Conservation (phyloP, 2,329 filamentous ascomycete species). For the Stylonectria norvegica region DNA sequence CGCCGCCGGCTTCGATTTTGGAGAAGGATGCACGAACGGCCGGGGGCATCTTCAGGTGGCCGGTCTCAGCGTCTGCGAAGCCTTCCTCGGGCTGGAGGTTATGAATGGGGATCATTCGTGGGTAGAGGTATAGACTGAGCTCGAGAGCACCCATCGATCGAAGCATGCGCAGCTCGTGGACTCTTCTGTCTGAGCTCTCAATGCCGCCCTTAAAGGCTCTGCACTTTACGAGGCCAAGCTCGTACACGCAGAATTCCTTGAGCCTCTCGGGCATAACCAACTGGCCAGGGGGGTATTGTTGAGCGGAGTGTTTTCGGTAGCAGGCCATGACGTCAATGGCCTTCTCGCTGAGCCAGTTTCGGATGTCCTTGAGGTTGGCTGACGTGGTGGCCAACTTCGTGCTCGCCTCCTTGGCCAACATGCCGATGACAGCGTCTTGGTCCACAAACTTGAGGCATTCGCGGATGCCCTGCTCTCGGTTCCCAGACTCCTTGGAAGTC, state of each 20-base stretch:
- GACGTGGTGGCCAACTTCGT: constrained; percentile 72
- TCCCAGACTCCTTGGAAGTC: constrained; percentile 39
- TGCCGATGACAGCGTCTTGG: constrained; percentile 84
- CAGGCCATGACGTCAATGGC: constrained; percentile 87
- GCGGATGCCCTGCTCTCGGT: constrained; percentile 55
- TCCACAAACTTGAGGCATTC: constrained; percentile 92
- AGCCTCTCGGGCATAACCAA: constrained; percentile 92
- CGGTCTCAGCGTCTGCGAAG: constrained; percentile 82
- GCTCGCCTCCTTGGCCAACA: constrained; percentile 91
- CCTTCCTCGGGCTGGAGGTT: constrained; percentile 84
- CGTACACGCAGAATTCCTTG: constrained; percentile 96
- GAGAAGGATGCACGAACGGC: constrained; percentile 79
- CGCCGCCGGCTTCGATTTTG: constrained; percentile 86
- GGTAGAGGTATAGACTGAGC: constrained; percentile 89
- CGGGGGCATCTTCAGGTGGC: constrained; percentile 80
- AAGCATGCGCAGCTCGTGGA: constrained; percentile 88
- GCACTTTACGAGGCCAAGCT: constrained; percentile 83
- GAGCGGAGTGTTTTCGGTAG: constrained; percentile 88
- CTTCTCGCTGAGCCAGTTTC: constrained; percentile 80
- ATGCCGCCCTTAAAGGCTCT: constrained; percentile 90
- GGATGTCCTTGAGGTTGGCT: constrained; percentile 77
- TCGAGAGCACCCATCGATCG: constrained; percentile 83
- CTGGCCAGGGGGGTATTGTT: constrained; percentile 83
- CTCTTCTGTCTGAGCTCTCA: constrained; percentile 84
- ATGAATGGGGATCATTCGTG: constrained; percentile 87